Base-by-base conservation (phyloP, 768 basidiomycete species). In the Lanmaoa pseudosensibilis region DNA sequence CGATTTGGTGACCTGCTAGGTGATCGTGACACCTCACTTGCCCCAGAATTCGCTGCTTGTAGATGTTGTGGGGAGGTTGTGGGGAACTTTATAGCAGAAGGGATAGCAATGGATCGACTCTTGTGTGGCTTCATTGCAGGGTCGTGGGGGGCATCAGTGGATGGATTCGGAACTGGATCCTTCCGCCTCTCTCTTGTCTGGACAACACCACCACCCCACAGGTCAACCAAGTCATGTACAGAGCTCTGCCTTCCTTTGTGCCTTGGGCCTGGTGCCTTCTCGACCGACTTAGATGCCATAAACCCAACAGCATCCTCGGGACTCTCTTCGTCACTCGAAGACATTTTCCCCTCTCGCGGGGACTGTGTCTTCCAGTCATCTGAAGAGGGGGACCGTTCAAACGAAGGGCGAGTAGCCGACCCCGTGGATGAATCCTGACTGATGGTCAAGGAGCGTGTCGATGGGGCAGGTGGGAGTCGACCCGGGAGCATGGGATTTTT, bases 171-270 rank as follows among this genome's bases (percentile, higher is more conserved):
- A 19, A 46, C 21, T 19, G 43, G 46, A 56, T 72, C 65, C 55
- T 67, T 69, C 33, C 71, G 74, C 58, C 76, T 80, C 60, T 83
- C 80, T 62, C 78, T 81, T 23, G 66, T 67, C 58, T 69, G 74
- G 46, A 63, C 59, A 56, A 76, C 57, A 15, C 79, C 77, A 8
- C 87, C 88, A 40, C 88, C 88, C 78, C 87, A 92, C 30, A 92
- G 69, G 67, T 88, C 87, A 30, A 92, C 88, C 53, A 92, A 68
- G 65, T 93, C 87, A 64, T 94, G 90, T 23, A 92, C 90, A 13
- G 92, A 92, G 64, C 84, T 87, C 75, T 92, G 89, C 59, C 90
- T 75, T 39, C 81, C 77, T 62, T 71, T 78, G 40, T 72, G 66
- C 49, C 69, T 72, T 50, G 70, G 63, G 56, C 65, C 66, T 18